A percentile compares a stretch with the other conserved stretches of the same genome.
These are phyloP conservation scores for Lachnellula cervina DNA, from an alignment of 2,329 filamentous ascomycete species.

Conservation along the genomic window DNA sequence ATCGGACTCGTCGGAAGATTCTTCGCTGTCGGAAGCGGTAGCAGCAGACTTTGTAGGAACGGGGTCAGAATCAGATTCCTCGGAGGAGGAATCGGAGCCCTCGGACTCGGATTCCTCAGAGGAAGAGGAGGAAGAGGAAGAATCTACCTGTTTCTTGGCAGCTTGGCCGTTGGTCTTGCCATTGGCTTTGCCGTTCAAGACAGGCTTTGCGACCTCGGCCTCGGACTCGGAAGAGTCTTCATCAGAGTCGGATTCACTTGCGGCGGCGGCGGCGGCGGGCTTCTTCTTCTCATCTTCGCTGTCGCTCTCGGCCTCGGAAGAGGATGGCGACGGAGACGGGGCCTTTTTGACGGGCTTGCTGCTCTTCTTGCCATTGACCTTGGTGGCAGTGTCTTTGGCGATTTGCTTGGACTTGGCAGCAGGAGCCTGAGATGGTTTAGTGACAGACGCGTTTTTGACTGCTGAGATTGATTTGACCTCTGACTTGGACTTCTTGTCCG, in stretches of 20 bases:
- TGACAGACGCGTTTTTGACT: slow-evolving; percentile 63
- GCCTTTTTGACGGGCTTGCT: slow-evolving; percentile 40
- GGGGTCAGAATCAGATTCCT: slow-evolving; percentile 30
- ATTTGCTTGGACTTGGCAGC: slow-evolving; percentile 64
- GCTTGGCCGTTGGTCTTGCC: slow-evolving; percentile 34
- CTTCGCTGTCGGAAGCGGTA: slow-evolving; percentile 27
- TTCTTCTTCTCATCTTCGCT: slow-evolving; percentile 1
- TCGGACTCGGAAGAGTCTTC: slow-evolving; percentile 27
- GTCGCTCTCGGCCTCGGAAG: slow-evolving; percentile 35
- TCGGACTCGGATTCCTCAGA: slow-evolving; percentile 14
- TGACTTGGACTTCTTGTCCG: slow-evolving; percentile 43
- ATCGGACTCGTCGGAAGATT: slow-evolving; percentile 26
- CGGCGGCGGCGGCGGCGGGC: slow-evolving; percentile 4
- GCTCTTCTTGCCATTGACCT: slow-evolving; percentile 37
- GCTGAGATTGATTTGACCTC: slow-evolving; percentile 45
- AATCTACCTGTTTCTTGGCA: slow-evolving; percentile 34
- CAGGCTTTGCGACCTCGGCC: slow-evolving; percentile 27
- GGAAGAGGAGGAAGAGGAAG: slow-evolving; percentile 29
- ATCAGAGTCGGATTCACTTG: slow-evolving; percentile 31
- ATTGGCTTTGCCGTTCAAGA: slow-evolving; percentile 32
- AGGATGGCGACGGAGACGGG: slow-evolving; percentile 37
- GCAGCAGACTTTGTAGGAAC: slow-evolving; percentile 24
- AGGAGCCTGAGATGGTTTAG: slow-evolving; percentile 61
- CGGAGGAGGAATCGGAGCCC: slow-evolving; percentile 19
- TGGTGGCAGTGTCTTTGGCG: slow-evolving; percentile 49